Conservation (phyloP, 164 flowering plant genomes). For the Macadamia integrifolia region DNA sequence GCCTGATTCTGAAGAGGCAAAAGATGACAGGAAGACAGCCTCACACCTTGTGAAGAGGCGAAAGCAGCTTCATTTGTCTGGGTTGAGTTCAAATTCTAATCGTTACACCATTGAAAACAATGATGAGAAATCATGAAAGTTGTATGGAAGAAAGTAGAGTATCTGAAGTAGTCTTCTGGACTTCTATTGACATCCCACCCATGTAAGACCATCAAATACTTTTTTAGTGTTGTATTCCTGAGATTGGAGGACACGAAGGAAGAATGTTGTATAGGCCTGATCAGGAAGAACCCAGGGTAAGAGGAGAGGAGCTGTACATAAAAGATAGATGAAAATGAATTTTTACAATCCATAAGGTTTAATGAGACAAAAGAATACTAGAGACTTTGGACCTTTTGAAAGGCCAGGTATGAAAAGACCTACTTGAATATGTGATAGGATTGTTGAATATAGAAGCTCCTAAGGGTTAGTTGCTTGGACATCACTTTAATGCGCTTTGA, state of each 20-base stretch:
- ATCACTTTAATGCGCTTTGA: too few species aligned
- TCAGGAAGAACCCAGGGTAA: not conserved
- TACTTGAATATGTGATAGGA: too few species aligned
- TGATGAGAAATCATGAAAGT: conserved; percentile 20
- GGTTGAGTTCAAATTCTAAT: conserved; percentile 33
- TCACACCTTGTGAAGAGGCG: conserved; percentile 56
- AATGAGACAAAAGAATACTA: too few species aligned
- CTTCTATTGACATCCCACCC: not conserved
- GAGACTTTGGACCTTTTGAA: too few species aligned
- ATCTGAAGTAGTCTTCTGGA: not conserved
- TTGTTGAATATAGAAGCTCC: too few species aligned
- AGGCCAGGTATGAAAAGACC: too few species aligned
- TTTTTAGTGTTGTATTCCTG: not conserved
- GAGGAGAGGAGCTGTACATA: not conserved
- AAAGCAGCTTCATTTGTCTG: conserved; percentile 63
- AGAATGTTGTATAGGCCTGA: not conserved
- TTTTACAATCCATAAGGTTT: too few species aligned
- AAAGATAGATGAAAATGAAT: not conserved
- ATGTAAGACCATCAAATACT: too few species aligned
- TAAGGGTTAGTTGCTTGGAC: too few species aligned
- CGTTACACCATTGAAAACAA: conserved; percentile 64
- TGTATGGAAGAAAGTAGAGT: not conserved
- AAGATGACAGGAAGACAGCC: conserved; percentile 55
- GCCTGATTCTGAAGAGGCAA: conserved; percentile 72
- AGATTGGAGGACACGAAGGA: not conserved